A percentile compares a stretch with the other conserved stretches of the same genome.
Conservation (phyloP, 805 yeast species). For the Starmerella floricola region DNA sequence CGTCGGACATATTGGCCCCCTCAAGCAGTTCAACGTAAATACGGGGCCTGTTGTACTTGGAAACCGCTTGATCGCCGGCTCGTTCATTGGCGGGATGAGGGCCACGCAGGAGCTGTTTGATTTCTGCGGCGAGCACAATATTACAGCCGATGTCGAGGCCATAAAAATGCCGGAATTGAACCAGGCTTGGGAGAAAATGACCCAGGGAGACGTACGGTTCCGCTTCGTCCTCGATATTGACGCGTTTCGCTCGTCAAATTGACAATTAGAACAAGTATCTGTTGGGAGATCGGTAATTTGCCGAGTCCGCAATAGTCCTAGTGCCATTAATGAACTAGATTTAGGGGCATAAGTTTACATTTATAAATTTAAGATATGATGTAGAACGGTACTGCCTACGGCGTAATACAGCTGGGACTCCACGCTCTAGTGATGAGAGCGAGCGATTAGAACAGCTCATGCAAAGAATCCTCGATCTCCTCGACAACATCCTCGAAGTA, state of each 20-base stretch:
- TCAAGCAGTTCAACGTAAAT: conserved; percentile 33
- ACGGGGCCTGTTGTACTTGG: conserved; percentile 39
- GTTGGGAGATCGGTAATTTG: too few relatives aligned
- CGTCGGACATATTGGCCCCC: conserved; percentile 49
- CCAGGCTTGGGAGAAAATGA: conserved; percentile 15
- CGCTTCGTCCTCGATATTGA: conserved; percentile 19
- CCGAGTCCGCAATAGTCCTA: too few relatives aligned
- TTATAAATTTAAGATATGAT: background rate
- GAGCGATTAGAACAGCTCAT: background rate
- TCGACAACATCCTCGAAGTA: conserved; percentile 9
- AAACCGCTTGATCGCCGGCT: conserved; percentile 28
- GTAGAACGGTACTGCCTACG: too few relatives aligned
- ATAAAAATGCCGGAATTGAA: conserved; percentile 34
- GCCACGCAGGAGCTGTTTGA: conserved; percentile 58
- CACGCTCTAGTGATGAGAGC: too few relatives aligned
- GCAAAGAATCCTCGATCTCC: conserved; percentile 10
- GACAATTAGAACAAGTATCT: too few relatives aligned
- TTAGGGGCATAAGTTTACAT: too few relatives aligned
- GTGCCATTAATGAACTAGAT: too few relatives aligned
- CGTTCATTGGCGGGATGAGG: conserved; percentile 48
- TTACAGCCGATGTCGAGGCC: conserved; percentile 53
- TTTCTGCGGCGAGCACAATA: conserved; percentile 46
- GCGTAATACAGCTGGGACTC: too few relatives aligned
- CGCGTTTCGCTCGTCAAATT: background rate
- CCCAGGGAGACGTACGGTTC: conserved; percentile 11